These are phyloP conservation scores for Starmerella potacharoeniae DNA, from an alignment of 805 yeast species.

Conservation along the genomic window DNA sequence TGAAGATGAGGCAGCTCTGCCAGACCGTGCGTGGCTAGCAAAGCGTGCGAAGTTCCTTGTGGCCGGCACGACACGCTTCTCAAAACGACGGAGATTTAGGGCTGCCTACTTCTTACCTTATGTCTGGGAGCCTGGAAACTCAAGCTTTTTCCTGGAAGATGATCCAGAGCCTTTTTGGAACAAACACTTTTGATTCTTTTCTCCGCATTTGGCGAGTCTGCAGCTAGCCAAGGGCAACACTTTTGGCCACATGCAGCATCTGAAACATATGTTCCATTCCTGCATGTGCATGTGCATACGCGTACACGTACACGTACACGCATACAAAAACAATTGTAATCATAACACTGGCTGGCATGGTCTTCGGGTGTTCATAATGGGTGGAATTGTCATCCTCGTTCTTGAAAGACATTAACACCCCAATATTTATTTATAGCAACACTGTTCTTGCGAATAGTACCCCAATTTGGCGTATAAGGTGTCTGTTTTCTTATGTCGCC, in stretches of 20 bases:
- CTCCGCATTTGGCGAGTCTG: too few species aligned
- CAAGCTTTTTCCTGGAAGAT: slow-evolving; percentile 6
- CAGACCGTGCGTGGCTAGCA: slow-evolving; percentile 7
- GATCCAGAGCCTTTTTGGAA: slow-evolving; percentile 12
- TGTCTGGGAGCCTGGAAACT: slow-evolving; percentile 11
- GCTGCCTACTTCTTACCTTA: slow-evolving; percentile 12
- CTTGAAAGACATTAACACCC: too few species aligned
- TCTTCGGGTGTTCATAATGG: too few species aligned
- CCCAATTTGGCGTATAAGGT: too few species aligned
- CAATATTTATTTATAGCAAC: too few species aligned
- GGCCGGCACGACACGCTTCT: slow-evolving; percentile 12
- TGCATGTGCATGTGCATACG: too few species aligned
- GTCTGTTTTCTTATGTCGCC: background rate
- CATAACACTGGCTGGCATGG: too few species aligned
- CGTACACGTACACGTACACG: too few species aligned
- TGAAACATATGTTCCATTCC: background rate
- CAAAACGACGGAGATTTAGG: slow-evolving; percentile 1
- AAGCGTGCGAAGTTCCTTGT: slow-evolving; percentile 8
- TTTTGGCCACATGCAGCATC: background rate
- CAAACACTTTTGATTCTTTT: slow-evolving; percentile 4
- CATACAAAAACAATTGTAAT: too few species aligned
- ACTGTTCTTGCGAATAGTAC: too few species aligned
- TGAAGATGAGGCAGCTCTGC: slow-evolving; percentile 2
- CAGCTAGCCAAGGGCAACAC: too few species aligned
- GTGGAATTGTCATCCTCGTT: too few species aligned